These are phyloP conservation scores for Drechslerella stenobrocha DNA, from an alignment of 2,329 filamentous ascomycete species.

Conservation along the genomic window DNA sequence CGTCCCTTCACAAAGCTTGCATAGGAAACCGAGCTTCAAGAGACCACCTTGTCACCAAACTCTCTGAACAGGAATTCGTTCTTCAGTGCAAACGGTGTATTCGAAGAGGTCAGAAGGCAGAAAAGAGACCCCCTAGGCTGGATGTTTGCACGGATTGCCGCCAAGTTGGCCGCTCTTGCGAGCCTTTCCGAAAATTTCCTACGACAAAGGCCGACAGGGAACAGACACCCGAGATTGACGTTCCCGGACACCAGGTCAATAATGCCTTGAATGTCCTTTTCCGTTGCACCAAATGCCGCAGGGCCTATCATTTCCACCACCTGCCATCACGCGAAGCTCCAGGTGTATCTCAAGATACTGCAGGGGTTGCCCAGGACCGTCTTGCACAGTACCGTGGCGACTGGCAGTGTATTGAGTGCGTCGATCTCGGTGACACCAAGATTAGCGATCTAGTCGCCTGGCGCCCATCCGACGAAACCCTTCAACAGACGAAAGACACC, in stretches of 20 bases:
- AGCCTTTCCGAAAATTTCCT: constrained; percentile 74
- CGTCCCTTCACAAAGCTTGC: constrained; percentile 80
- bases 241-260: constrained; percentile 69
- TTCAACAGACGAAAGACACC: constrained; percentile 61
- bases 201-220: constrained; percentile 59
- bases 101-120: constrained; percentile 68
- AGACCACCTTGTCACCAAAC: constrained; percentile 88
- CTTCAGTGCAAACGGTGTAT: constrained; percentile 89
- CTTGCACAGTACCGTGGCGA: constrained; percentile 72
- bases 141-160: constrained; percentile 73
- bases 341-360: constrained; percentile 56
- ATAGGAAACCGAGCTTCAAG: constrained; percentile 72
- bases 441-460: constrained; percentile 82
- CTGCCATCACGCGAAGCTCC: constrained; percentile 61
- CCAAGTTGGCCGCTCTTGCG: constrained; percentile 68
- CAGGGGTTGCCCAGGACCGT: constrained; percentile 59
- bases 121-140: constrained; percentile 69
- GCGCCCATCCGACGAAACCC: constrained; percentile 69
- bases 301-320: constrained; percentile 83
- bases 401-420: constrained; percentile 82
- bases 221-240: constrained; percentile 53
- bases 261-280: constrained; percentile 77
- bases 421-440: constrained; percentile 64
- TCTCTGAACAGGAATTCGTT: constrained; percentile 75
- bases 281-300: constrained; percentile 74